These are phyloP conservation scores for Lathyrus aphaca DNA, from an alignment of 306 rosid species.

Conservation along the genomic window DNA sequence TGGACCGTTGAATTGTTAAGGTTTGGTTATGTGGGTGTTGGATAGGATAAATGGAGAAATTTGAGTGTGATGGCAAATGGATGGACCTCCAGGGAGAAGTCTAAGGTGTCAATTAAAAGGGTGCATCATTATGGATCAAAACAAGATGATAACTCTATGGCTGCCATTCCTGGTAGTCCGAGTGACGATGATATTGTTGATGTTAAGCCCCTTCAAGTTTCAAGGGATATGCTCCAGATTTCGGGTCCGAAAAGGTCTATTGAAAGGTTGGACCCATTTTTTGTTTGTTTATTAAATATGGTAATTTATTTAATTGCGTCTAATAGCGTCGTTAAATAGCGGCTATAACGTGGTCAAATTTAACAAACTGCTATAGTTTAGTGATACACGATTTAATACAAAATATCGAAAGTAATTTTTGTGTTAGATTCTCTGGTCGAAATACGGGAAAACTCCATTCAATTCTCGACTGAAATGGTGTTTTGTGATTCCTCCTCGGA, in stretches of 20 bases:
- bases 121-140: constrained; percentile 56
- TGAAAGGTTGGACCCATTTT: constrained; percentile 58
- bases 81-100: constrained; percentile 90
- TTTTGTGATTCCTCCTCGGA: neutral
- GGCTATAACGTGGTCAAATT: neutral
- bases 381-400: neutral
- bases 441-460: neutral
- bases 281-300: constrained; percentile 21
- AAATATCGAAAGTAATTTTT: neutral
- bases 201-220: constrained; percentile 59
- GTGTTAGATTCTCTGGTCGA: neutral
- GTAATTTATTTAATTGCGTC: constrained; percentile 27
- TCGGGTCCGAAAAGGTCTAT: constrained; percentile 70
- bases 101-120: constrained; percentile 67
- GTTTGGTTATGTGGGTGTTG: constrained; percentile 32
- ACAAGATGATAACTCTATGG: constrained; percentile 64
- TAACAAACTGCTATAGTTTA: neutral
- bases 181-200: constrained; percentile 84
- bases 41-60: constrained; percentile 97
- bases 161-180: constrained; percentile 47
- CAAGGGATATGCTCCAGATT: constrained; percentile 56
- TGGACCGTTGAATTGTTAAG: constrained; percentile 33
- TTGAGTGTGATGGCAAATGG: constrained; percentile 94
- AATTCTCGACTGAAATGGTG: neutral
- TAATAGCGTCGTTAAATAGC: neutral